Base-by-base conservation (phyloP, 306 rosid genomes). In the Oxytropis ochrocephala region DNA sequence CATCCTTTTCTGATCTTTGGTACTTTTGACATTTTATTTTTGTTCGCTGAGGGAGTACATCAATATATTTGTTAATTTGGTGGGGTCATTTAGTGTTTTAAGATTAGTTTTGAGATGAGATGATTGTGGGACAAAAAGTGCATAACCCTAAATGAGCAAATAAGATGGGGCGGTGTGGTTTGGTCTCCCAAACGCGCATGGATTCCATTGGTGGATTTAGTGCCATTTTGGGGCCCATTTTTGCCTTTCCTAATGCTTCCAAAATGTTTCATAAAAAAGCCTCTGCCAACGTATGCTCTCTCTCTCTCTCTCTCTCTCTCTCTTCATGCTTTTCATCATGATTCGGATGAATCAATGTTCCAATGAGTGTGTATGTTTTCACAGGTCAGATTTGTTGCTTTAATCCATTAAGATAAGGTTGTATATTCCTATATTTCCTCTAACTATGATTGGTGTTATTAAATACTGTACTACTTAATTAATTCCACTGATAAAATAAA, bases 131-230 rank as follows among this genome's bases (percentile, higher is more conserved):
- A 65, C 43, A 30, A 56, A 53, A 39, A 52, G 78, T 69, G 73
- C 51, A 74, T 8, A 64, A 52, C 50, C 14, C 14, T 29, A 16
- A 44, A 79, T 57, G 75, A 67, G 60, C 48, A 59, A 53, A 73
- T 58, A 33, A 59, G 72, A 59, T 82, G 85, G 87, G 87, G 84
- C 82, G 90, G 90, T 85, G 85, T 24, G 39, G 30, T 11, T 70
- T 81, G 82, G 79, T 77, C 60, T 72, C 67, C 82, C 74, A 65
- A 63, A 29, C 61, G 73, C 84, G 66, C 80, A 73, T 73, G 79
- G 17, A 63, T 59, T 47, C 78, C 55, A 78, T 81, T 81, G 85
- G 80, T 60, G 48, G 70, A 41, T 49, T 50, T 78, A 75, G 91
- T 82, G 87, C 81, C 67, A 52, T 79, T 33, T 70, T 76, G 75